Conservation (phyloP, 2,329 filamentous ascomycete genomes). For the Alternaria arborescens region DNA sequence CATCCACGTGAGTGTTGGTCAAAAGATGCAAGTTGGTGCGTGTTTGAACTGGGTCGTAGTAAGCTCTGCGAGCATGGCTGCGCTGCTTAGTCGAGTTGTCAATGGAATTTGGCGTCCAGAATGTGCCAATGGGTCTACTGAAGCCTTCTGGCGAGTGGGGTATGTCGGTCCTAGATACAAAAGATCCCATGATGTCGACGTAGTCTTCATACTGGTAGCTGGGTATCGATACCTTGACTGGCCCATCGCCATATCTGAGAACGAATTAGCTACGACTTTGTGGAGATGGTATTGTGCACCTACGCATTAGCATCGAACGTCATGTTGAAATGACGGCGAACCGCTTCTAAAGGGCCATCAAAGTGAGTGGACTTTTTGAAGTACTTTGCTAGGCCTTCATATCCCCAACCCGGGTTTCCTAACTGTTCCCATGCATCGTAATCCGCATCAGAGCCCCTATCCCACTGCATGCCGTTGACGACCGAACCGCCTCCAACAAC, state of each 20-base stretch:
- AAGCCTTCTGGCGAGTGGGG: constrained; percentile 14
- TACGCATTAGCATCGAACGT: constrained; percentile 23
- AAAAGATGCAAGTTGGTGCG: constrained; percentile 16
- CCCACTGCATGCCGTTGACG: constrained; percentile 48
- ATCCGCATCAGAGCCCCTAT: constrained; percentile 40
- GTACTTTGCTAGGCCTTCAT: constrained; percentile 55
- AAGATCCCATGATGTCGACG: constrained; percentile 16
- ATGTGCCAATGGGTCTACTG: constrained; percentile 28
- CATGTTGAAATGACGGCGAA: constrained; percentile 10
- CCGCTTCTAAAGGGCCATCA: constrained; percentile 14
- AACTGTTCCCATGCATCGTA: constrained; percentile 64
- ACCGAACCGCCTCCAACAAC: constrained; percentile 45
- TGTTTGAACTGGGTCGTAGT: constrained; percentile 20
- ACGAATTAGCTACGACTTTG: neutral
- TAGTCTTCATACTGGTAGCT: constrained; percentile 26
- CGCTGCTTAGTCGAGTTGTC: constrained; percentile 16
- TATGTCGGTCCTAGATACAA: constrained; percentile 13
- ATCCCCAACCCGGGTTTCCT: constrained; percentile 67
- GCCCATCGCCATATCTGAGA: constrained; percentile 19
- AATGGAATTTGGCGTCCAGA: constrained; percentile 32
- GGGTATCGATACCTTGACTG: constrained; percentile 23
- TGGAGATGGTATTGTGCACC: neutral
- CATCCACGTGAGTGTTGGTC: constrained; percentile 19
- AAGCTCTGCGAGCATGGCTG: constrained; percentile 18
- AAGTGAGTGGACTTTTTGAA: constrained; percentile 38